Evolutionary conservation across 495 filamentous ascomycete species (phyloP), one percentile per base, ranked within the genome.

Genomic region (Xylaria castorea): DNA sequence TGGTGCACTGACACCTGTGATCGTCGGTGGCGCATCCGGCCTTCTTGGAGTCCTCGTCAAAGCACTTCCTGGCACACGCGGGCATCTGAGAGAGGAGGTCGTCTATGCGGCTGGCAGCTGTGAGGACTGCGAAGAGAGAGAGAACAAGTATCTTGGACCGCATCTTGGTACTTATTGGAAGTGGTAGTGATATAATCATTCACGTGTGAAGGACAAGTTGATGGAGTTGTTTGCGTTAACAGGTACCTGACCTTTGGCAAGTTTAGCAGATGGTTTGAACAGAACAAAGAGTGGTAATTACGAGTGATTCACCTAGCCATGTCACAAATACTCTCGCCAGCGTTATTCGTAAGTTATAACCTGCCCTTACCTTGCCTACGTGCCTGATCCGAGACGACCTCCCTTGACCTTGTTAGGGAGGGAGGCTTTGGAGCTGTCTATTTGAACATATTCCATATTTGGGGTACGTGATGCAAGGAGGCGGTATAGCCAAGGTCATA

Each of bases 11-110:
- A 70, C 79, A 80, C 22, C 16, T 68, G 68, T 63, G 44, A 69
- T 81, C 77, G 75, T 68, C 70, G 50, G 70, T 57, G 44, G 53
- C 62, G 71, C 79, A 81, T 40, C 76, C 75, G 40, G 75, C 63
- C 38, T 66, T 34, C 16, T 69, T 69, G 34, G 75, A 72, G 18
- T 72, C 74, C 22, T 68, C 57, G 60, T 74, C 70, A 22, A 81
- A 64, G 58, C 79, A 81, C 3, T 67, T 42, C 74, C 74, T 72
- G 12, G 79, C 75, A 65, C 79, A 81, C 6, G 66, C 18, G 16
- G 79, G 79, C 7, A 81, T 72, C 64, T 79, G 32, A 12, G 68
- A 36, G 66, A 75, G 22, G 58, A 81, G 72, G 20, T 78, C 53
- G 38, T 71, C 69, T 11, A 69, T 11, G 61, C 70, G 68, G 22